Conservation (phyloP, 441 rosid species). For the Dalechampia spathulata region DNA sequence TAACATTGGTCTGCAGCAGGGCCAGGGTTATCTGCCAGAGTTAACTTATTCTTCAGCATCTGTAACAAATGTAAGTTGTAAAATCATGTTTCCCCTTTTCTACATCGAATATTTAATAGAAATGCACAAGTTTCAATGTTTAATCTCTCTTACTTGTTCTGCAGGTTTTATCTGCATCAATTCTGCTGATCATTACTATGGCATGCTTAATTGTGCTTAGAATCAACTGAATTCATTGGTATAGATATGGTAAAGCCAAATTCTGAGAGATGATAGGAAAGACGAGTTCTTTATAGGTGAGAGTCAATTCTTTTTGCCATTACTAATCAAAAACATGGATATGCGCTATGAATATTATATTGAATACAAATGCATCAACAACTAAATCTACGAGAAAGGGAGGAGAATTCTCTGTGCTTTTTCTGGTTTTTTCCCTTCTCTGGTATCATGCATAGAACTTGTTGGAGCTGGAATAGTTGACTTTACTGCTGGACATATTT, state of each 20-base stretch:
- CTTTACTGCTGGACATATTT: neutral
- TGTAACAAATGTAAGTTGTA: constrained; percentile 22
- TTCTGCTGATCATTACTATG: constrained; percentile 20
- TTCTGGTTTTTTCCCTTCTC: neutral
- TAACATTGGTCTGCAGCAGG: constrained; percentile 50
- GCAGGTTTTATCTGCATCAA: constrained; percentile 43
- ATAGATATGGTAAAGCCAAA: neutral
- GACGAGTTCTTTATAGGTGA: constrained; percentile 20
- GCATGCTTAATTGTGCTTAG: constrained; percentile 17
- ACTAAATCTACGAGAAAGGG: neutral
- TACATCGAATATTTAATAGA: neutral
- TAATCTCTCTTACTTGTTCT: constrained; percentile 14
- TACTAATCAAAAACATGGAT: too few species aligned
- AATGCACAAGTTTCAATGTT: neutral
- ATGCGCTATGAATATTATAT: neutral
- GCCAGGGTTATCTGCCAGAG: constrained; percentile 65
- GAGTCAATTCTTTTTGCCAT: constrained; percentile 16
- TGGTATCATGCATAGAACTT: neutral
- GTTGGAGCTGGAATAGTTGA: neutral
- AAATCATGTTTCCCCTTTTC: neutral
- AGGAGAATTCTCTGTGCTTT: neutral
- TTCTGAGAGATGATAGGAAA: constrained; percentile 7
- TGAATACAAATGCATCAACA: neutral
- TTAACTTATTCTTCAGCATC: constrained; percentile 30
- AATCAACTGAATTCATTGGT: constrained; percentile 9